A percentile compares a stretch with the other conserved stretches of the same genome.
These are phyloP conservation scores for Exophiala spinifera DNA, from an alignment of 2,329 filamentous ascomycete genomes.

Conservation along the genomic window DNA sequence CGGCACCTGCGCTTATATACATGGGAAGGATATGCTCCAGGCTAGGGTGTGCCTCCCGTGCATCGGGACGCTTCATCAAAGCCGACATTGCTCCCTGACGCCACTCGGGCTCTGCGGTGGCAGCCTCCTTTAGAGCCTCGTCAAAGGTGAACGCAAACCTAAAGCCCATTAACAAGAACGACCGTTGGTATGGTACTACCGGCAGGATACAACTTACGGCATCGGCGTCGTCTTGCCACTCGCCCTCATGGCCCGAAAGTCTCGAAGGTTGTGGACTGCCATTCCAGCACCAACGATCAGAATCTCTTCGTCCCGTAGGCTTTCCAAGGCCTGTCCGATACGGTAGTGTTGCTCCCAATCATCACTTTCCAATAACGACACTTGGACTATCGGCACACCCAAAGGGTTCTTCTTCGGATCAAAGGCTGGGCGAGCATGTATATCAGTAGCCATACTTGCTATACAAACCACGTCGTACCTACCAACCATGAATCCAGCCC, in stretches of 20 bases:
- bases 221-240: neutral
- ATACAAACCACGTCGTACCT: neutral
- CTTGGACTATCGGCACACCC: neutral
- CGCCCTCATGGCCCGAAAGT: neutral
- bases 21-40: neutral
- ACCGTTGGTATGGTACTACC: too few relatives aligned
- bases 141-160: neutral
- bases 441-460: too few relatives aligned
- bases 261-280: neutral
- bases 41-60: neutral
- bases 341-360: neutral
- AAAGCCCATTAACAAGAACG: neutral
- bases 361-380: neutral
- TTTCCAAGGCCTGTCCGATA: neutral
- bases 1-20: neutral
- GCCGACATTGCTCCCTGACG: neutral
- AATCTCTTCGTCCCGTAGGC: neutral
- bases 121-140: neutral
- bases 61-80: neutral
- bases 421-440: neutral
- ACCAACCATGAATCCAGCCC: neutral
- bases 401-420: neutral
- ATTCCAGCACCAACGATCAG: neutral
- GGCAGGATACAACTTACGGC: neutral
- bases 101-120: neutral